These are phyloP conservation scores for Zymoseptoria ardabiliae DNA, from an alignment of 2,329 filamentous ascomycete genomes.

Conservation along the genomic window DNA sequence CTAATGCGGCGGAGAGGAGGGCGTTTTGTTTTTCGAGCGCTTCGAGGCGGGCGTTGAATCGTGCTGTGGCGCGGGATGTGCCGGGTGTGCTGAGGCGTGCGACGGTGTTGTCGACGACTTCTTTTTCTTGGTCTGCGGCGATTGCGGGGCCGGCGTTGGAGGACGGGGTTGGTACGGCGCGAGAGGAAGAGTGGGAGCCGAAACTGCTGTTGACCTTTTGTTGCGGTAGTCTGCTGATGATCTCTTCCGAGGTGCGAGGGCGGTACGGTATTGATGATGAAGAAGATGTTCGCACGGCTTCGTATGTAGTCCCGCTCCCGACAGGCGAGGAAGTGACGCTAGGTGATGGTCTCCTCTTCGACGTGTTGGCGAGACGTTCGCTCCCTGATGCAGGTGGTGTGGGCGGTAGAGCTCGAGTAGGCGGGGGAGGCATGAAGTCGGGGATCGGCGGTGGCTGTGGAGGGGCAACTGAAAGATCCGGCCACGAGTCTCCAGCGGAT, in stretches of 20 bases:
- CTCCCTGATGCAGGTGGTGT: constrained; percentile 28
- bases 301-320: neutral
- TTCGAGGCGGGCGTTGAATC: constrained; percentile 30
- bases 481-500: neutral
- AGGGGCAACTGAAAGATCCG: neutral
- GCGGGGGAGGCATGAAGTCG: constrained; percentile 25
- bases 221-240: constrained; percentile 8
- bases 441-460: neutral
- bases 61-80: constrained; percentile 9
- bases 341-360: neutral
- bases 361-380: constrained; percentile 9
- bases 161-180: neutral
- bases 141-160: neutral
- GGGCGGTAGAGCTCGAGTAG: constrained; percentile 27
- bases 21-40: constrained; percentile 35
- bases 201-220: neutral
- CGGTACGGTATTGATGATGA: neutral
- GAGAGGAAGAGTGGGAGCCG: neutral
- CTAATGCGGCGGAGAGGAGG: constrained; percentile 34
- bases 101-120: neutral
- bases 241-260: neutral
- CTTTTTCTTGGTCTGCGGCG: constrained; percentile 7
- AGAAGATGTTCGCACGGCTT: neutral
- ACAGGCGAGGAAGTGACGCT: neutral
- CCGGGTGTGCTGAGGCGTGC: neutral